phyloP scores from a whole-genome alignment of 192 early-diverging fungal genomes.

The Oehlia diaphana region DNA sequence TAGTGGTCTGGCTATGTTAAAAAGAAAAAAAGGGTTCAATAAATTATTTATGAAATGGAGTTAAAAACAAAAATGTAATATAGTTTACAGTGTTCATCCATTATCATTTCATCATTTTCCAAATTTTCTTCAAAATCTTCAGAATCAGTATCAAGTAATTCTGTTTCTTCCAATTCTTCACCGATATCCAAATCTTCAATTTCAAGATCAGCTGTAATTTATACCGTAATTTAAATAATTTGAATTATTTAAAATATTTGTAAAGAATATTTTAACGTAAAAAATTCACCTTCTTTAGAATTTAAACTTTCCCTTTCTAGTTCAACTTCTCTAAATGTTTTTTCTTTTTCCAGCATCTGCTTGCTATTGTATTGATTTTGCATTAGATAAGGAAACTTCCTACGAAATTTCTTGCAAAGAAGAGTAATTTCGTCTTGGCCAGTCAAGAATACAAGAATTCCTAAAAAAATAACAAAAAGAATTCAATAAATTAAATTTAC shows the following conservation, averaged over 20 bases:
- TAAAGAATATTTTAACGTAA: background rate
- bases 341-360: background rate
- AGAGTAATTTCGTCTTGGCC: slow-evolving; percentile 92
- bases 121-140: slow-evolving; percentile 42
- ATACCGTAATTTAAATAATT: background rate
- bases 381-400: slow-evolving; percentile 63
- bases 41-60: background rate
- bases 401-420: slow-evolving; percentile 72
- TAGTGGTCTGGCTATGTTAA: slow-evolving; percentile 58
- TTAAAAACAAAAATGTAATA: background rate
- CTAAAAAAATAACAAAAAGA: background rate
- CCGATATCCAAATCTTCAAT: slow-evolving; percentile 61
- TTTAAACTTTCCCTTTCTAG: slow-evolving; percentile 1
- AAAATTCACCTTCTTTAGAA: slow-evolving; percentile 8
- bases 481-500: background rate
- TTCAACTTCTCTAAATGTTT: slow-evolving; percentile 18
- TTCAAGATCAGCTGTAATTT: slow-evolving; percentile 51
- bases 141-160: slow-evolving; percentile 50
- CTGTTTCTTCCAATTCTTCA: slow-evolving; percentile 66
- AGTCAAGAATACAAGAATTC: slow-evolving; percentile 92
- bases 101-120: slow-evolving; percentile 39
- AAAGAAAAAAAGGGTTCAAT: background rate
- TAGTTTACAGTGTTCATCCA: slow-evolving; percentile 16
- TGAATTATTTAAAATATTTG: background rate
- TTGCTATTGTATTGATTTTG: slow-evolving; percentile 29